Evolutionary conservation across 495 filamentous ascomycete species (phyloP), one percentile per base, ranked within the genome.

Genomic region (Ramalina intermedia): DNA sequence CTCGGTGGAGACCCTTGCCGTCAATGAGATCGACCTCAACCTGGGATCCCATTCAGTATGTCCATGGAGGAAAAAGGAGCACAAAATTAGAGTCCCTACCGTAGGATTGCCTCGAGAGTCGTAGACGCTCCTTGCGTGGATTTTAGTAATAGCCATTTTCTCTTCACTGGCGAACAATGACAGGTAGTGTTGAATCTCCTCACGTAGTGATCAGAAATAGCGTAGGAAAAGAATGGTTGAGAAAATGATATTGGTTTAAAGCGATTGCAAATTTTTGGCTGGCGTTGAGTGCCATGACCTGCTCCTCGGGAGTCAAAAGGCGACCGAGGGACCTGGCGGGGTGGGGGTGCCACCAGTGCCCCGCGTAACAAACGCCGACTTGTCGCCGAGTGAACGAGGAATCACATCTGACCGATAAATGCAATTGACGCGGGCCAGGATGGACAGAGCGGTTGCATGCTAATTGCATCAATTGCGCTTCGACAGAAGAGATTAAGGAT

Each of bases 21-120:
- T 90, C 96, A 69, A 93, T 82, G 63, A 99, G 79, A 66, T 96
- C 93, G 56, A 96, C 93, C 71, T 87, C 83, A n/a, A 68, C 44
- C 44, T 47, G 29, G 14, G 17, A 16, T 27, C 5, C n/a, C n/a
- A 6, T 1, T 35, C 24, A 47, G n/a, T 8, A 13, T 33, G 29
- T 7, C 2, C 20, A 21, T 9, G 8, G 16, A 23, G 8, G 9
- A 36, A 6, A 37, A 17, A 37, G 12, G 29, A 23, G 24, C 44
- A 9, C n/a, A 14, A 9, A 37, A 35, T 11, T 11, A 26, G 24
- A 23, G 61, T 90, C n/a, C n/a, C 5, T 16, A 47, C 86, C 65
- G 87, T 94, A 56, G 87, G 87, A 76, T 94, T 96, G 65, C 91
- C 93, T 64, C 93, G 93, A 66, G 91, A 96, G 80, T 99, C 93